Base-by-base conservation (phyloP, 495 filamentous ascomycete genomes). In the Lasiosphaeris hirsuta region DNA sequence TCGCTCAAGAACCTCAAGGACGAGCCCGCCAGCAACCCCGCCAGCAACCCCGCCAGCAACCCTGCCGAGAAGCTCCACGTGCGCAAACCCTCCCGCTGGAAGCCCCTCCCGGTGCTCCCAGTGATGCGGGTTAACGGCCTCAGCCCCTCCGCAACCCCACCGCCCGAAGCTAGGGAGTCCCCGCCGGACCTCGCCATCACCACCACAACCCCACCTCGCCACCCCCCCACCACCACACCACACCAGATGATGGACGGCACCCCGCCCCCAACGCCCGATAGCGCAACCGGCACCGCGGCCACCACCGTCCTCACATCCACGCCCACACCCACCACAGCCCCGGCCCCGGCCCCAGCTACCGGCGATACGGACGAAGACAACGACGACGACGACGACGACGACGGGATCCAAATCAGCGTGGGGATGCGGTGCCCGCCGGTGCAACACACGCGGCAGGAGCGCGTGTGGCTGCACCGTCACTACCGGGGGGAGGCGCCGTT, bases 401-500 rank as follows among this genome's bases (percentile, higher is more conserved):
- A 3, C 10, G 18, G 15, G n/a, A 49, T n/a, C 11, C 44, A 30
- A 50, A 38, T 15, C 14, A 18, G 19, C 19, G 47, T 11, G 1
- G 11, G 10, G 11, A 34, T 7, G 49, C 11, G 14, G 4, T 19
- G 3, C 4, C 39, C 38, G 19, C 38, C 17, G 11, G 43, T 47
- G 3, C 57, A 42, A 0, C 57, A 64, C 36, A 69, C 59, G 2
- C 59, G 62, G 7, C 11, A 69, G 36, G 66, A 78, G 39, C 54
- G 69, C 0, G 37, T 73, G n/a, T 78, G 74, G 74, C 51, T 78
- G 33, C 75, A 78, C 43, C 51, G 44, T 8, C 69, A 78, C 53
- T 78, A 78, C 56, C 65, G 70, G 8, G 75, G 74, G 0, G 71
- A 76, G 35, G 70, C 69, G 0, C 63, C 64, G 0, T 78, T 78